phyloP scores from a whole-genome alignment of 495 filamentous ascomycete species.

The Penicillium parvum region DNA sequence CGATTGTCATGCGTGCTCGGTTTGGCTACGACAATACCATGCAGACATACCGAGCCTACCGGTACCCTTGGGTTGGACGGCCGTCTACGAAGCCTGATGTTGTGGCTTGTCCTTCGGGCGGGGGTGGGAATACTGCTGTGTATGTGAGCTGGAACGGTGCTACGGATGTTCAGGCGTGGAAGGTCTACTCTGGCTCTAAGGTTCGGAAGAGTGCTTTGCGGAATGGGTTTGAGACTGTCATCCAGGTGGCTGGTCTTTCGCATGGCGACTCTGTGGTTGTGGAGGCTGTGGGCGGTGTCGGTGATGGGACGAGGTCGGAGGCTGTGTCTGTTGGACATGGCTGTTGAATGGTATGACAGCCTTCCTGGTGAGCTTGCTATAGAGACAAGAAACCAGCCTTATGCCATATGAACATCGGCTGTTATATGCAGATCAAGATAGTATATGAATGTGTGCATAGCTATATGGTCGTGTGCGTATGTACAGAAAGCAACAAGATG shows the following conservation, averaged over 20 bases:
- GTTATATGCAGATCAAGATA: too few relatives aligned
- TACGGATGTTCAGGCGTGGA: slow-evolving; percentile 12
- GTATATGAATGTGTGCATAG: too few relatives aligned
- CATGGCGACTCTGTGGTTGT: slow-evolving; percentile 9
- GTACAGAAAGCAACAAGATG: neutral
- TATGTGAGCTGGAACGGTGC: slow-evolving; percentile 34
- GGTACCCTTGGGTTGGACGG: slow-evolving; percentile 17
- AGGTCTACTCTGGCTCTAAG: slow-evolving; percentile 7
- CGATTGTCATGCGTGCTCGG: slow-evolving; percentile 13
- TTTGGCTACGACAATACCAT: slow-evolving; percentile 15
- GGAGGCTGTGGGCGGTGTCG: slow-evolving; percentile 18
- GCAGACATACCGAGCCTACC: slow-evolving; percentile 24
- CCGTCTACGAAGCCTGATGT: slow-evolving; percentile 16
- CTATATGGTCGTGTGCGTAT: neutral
- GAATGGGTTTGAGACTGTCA: slow-evolving; percentile 13
- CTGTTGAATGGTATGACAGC: neutral
- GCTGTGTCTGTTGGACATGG: slow-evolving; percentile 9
- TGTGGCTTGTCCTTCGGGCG: slow-evolving; percentile 8
- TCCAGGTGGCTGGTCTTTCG: slow-evolving; percentile 4
- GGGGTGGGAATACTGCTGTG: slow-evolving; percentile 6
- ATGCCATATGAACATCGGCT: too few relatives aligned
- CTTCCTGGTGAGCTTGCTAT: too few relatives aligned
- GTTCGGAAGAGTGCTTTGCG: neutral
- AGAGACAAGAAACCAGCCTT: neutral
- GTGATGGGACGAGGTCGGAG: slow-evolving; percentile 10